These are phyloP conservation scores for Colletotrichum tropicale DNA, from an alignment of 2,329 filamentous ascomycete species.

Conservation along the genomic window DNA sequence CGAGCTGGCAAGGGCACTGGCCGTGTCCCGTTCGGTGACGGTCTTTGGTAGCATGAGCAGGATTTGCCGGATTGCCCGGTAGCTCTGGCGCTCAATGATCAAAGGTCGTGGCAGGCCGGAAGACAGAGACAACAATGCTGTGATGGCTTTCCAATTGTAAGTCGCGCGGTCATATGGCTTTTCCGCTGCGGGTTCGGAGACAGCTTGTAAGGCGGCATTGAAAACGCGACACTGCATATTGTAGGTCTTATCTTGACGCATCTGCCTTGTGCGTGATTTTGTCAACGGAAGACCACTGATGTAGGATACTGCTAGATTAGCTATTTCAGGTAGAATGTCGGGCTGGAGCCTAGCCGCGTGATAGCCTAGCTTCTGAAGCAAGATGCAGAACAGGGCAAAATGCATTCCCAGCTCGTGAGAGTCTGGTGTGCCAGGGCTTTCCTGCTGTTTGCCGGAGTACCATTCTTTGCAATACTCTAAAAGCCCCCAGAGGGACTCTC, in stretches of 20 bases:
- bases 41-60: conserved; percentile 60
- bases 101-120: conserved; percentile 51
- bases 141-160: conserved; percentile 64
- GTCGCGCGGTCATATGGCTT: conserved; percentile 40
- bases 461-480: conserved; percentile 8
- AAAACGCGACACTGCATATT: conserved; percentile 33
- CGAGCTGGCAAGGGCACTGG: conserved; percentile 50
- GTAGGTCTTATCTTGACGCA: conserved; percentile 20
- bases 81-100: conserved; percentile 55
- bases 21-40: conserved; percentile 50
- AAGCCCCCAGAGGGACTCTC: not conserved
- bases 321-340: conserved; percentile 30
- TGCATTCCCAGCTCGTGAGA: not conserved
- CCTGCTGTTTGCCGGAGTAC: not conserved
- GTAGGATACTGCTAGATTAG: conserved; percentile 31
- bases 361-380: not conserved
- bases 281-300: conserved; percentile 28
- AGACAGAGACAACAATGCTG: conserved; percentile 56
- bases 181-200: conserved; percentile 33
- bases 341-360: conserved; percentile 29
- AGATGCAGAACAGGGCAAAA: not conserved
- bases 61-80: conserved; percentile 58
- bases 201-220: conserved; percentile 36
- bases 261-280: not conserved
- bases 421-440: not conserved